Conservation (phyloP, 257 asterid species). For the Solanum ossicruentum region DNA sequence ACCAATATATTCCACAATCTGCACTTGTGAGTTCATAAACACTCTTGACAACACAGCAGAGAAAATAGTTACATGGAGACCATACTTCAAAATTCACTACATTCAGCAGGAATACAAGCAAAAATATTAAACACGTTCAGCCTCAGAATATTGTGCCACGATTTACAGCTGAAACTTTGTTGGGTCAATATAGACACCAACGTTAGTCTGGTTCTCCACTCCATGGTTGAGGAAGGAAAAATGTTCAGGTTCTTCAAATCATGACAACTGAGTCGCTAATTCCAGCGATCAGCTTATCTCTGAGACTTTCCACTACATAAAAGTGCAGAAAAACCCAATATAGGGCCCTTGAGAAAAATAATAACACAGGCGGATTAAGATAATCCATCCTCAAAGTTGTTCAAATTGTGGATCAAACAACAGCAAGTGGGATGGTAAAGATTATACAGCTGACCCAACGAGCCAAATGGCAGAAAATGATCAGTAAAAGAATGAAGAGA, state of each 20-base stretch:
- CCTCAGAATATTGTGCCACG: background rate
- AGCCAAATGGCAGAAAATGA: background rate
- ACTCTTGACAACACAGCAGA: background rate
- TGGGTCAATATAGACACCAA: background rate
- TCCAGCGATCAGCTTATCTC: background rate
- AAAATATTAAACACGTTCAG: background rate
- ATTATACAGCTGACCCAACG: background rate
- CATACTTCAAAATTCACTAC: background rate
- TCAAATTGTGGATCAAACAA: background rate
- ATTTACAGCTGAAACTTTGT: background rate
- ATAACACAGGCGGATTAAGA: background rate
- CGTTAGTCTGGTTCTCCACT: background rate
- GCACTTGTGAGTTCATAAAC: background rate
- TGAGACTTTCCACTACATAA: background rate
- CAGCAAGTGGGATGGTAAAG: background rate
- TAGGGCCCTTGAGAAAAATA: background rate
- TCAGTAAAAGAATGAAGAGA: background rate
- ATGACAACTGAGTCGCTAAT: background rate
- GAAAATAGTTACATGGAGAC: background rate
- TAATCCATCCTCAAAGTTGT: background rate
- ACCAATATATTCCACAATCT: background rate
- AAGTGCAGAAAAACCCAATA: background rate
- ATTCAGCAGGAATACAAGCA: background rate
- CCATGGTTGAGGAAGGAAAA: background rate
- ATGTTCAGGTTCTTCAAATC: background rate